A percentile compares a stretch with the other conserved stretches of the same genome.
Conservation (phyloP, 371 early-diverging fungal genomes). For the Rhizopus arrhizus region DNA sequence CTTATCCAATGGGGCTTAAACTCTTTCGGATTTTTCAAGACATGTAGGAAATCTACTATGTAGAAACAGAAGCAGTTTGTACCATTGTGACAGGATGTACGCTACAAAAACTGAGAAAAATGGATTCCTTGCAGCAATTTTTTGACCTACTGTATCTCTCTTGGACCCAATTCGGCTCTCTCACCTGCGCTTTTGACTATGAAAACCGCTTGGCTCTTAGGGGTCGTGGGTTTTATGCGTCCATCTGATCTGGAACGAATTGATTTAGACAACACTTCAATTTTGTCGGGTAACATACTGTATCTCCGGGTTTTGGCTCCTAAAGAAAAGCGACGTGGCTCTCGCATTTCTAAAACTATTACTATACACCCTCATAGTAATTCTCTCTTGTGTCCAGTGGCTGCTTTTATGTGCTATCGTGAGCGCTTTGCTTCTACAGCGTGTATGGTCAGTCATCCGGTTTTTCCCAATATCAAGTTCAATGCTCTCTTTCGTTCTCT, state of each 20-base stretch:
- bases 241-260: constrained; percentile 30
- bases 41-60: too few species aligned
- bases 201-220: constrained; percentile 27
- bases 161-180: too few species aligned
- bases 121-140: too few species aligned
- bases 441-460: too few species aligned
- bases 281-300: constrained; percentile 1
- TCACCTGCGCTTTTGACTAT: background rate
- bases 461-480: constrained; percentile 10
- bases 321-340: constrained; percentile 18
- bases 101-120: too few species aligned
- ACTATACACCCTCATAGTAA: constrained; percentile 6
- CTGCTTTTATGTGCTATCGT: constrained; percentile 9
- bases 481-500: constrained; percentile 17
- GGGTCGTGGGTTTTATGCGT: constrained; percentile 26
- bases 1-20: too few species aligned
- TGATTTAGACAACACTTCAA: constrained; percentile 6
- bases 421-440: constrained; percentile 7
- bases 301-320: constrained; percentile 10
- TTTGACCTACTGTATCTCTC: too few species aligned
- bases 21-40: too few species aligned
- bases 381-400: constrained; percentile 21
- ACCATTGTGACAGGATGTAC: too few species aligned
- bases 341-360: too few species aligned
- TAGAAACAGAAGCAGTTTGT: too few species aligned